Conservation (phyloP, 345 rosid genomes). For the Lumnitzera littorea region DNA sequence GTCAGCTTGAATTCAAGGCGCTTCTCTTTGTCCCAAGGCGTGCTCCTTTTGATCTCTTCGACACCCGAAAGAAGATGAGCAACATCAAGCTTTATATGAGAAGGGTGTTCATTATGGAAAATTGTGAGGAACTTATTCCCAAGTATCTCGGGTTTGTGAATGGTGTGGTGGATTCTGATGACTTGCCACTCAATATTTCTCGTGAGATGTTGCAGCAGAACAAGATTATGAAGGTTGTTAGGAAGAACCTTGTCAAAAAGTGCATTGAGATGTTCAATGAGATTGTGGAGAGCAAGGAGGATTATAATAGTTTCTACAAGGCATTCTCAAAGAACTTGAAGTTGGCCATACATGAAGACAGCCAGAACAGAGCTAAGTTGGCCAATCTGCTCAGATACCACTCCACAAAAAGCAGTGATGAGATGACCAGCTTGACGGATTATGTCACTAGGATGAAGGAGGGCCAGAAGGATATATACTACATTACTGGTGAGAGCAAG, state of each 20-base stretch:
- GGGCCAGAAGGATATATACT: conserved; percentile 40
- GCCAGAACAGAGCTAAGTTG: conserved; percentile 37
- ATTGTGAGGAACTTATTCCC: conserved; percentile 44
- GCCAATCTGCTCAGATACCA: conserved; percentile 37
- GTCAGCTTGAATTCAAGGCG: conserved; percentile 44
- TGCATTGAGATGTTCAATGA: conserved; percentile 48
- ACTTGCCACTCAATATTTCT: conserved; percentile 41
- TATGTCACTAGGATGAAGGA: conserved; percentile 46
- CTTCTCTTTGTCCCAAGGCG: conserved; percentile 34
- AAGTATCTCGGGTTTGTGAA: conserved; percentile 36
- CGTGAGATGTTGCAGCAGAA: conserved; percentile 44
- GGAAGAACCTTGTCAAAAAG: conserved; percentile 43
- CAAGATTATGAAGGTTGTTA: conserved; percentile 40
- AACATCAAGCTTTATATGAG: conserved; percentile 42
- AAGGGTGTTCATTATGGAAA: conserved; percentile 49
- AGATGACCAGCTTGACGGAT: conserved; percentile 36
- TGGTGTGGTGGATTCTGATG: conserved; percentile 46
- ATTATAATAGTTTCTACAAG: conserved; percentile 36
- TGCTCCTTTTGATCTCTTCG: conserved; percentile 40
- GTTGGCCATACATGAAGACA: conserved; percentile 40
- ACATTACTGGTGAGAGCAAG: conserved; percentile 39
- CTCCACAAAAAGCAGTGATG: conserved; percentile 35
- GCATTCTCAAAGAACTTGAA: conserved; percentile 40
- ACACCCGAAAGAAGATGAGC: conserved; percentile 38
- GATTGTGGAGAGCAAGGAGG: conserved; percentile 41